phyloP scores from a whole-genome alignment of 2,329 filamentous ascomycete species.

The Penicillium sp. region DNA sequence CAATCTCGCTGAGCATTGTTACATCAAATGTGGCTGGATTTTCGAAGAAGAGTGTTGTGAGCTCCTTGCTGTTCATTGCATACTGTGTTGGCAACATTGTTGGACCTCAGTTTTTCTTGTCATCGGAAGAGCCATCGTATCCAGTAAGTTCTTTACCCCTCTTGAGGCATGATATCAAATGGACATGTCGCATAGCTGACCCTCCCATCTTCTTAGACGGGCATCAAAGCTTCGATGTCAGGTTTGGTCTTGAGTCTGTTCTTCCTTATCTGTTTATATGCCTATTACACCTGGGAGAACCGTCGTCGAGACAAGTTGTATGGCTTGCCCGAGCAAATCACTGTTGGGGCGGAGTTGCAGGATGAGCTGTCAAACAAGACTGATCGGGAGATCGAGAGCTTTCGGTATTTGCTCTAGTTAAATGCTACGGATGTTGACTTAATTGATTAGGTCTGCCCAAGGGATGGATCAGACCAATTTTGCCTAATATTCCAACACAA shows the following conservation, averaged over 20 bases:
- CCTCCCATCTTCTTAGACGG: constrained; percentile 6
- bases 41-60: constrained; percentile 31
- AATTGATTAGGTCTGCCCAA: too few species aligned
- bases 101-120: constrained; percentile 25
- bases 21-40: constrained; percentile 34
- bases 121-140: constrained; percentile 16
- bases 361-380: constrained; percentile 22
- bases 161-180: background rate
- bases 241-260: constrained; percentile 15
- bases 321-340: constrained; percentile 11
- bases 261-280: constrained; percentile 12
- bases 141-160: constrained; percentile 6
- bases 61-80: constrained; percentile 51
- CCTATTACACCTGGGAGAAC: constrained; percentile 17
- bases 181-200: background rate
- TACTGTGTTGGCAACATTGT: constrained; percentile 33
- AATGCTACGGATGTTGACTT: background rate
- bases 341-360: constrained; percentile 13
- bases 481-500: too few species aligned
- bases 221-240: constrained; percentile 18
- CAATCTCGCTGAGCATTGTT: constrained; percentile 29
- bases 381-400: constrained; percentile 18
- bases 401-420: constrained; percentile 15
- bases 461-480: too few species aligned
- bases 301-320: constrained; percentile 12